A percentile compares a stretch with the other conserved stretches of the same genome.
Evolutionary conservation across 345 rosid species (phyloP).

Genomic region (Streptanthus diversifolius): DNA sequence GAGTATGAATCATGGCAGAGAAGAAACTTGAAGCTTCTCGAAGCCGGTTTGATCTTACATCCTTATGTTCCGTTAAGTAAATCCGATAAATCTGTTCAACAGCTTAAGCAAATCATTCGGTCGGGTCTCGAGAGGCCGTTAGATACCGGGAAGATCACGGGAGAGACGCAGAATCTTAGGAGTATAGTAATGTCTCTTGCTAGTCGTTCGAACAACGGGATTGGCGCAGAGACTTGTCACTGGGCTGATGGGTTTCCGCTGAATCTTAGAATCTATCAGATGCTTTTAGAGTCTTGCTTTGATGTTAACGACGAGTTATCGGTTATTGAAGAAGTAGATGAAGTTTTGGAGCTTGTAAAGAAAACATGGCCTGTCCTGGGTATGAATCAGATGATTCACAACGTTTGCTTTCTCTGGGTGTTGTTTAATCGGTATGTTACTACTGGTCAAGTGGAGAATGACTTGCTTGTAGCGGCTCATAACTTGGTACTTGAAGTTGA

Average conservation of each 20-base stretch:
- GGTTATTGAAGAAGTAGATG: constrained; percentile 82
- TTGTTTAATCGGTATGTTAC: constrained; percentile 71
- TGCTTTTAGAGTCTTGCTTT: constrained; percentile 79
- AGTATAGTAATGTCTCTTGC: constrained; percentile 67
- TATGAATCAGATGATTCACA: constrained; percentile 67
- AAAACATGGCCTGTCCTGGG: constrained; percentile 91
- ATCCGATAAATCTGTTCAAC: constrained; percentile 45
- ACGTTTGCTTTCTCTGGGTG: constrained; percentile 85
- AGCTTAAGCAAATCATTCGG: constrained; percentile 52
- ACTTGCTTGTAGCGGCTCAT: constrained; percentile 72
- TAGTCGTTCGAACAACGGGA: constrained; percentile 55
- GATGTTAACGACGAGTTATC: constrained; percentile 69
- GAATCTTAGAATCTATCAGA: constrained; percentile 67
- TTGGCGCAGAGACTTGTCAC: constrained; percentile 62
- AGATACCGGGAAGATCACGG: constrained; percentile 67
- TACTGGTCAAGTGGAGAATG: constrained; percentile 73
- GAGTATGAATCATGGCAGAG: constrained; percentile 82
- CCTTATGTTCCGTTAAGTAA: constrained; percentile 63
- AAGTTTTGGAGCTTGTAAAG: constrained; percentile 80
- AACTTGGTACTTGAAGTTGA: constrained; percentile 71
- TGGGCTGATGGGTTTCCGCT: constrained; percentile 95
- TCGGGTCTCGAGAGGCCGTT: constrained; percentile 56
- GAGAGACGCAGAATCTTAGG: constrained; percentile 66
- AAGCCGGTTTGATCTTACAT: constrained; percentile 79
- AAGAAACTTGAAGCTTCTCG: constrained; percentile 77